Evolutionary conservation across 139 green algal species (phyloP).

Genomic region (Microglena sp.): DNA sequence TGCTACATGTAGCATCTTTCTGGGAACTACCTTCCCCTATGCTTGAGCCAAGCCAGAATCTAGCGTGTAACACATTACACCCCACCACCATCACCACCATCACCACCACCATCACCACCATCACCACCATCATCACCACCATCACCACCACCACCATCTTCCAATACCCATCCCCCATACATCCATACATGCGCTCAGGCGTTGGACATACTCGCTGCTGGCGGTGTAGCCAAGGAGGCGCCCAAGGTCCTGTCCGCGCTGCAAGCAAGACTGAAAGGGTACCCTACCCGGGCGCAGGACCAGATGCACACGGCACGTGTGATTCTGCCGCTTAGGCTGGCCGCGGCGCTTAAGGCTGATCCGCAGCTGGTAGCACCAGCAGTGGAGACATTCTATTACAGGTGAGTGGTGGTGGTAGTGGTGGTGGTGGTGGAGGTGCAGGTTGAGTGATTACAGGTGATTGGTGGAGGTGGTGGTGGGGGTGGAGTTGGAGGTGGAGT

Average conservation of each 20-base stretch:
- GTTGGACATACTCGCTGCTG: background rate
- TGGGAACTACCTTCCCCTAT: too few species aligned
- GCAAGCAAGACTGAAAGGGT: slow-evolving; percentile 22
- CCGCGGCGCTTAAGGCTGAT: slow-evolving; percentile 32
- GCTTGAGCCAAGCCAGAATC: too few species aligned
- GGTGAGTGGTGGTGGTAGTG: too few species aligned
- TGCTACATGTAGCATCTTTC: too few species aligned
- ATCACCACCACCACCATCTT: slow-evolving; percentile 39
- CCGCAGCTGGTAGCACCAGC: slow-evolving; percentile 52
- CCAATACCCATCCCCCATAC: background rate
- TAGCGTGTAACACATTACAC: too few species aligned
- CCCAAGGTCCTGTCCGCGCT: slow-evolving; percentile 12
- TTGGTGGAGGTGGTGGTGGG: too few species aligned
- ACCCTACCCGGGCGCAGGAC: slow-evolving; percentile 4
- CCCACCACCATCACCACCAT: too few species aligned
- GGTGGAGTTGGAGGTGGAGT: too few species aligned
- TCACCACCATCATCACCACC: too few species aligned
- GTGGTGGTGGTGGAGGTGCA: too few species aligned
- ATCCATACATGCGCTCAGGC: slow-evolving; percentile 2
- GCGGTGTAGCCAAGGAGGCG: slow-evolving; percentile 1
- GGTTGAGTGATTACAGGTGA: background rate
- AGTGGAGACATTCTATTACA: slow-evolving; percentile 56
- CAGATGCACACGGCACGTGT: slow-evolving; percentile 4
- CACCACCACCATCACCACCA: too few species aligned
- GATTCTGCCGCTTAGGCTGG: slow-evolving; percentile 41